Evolutionary conservation across 139 green algal genomes (phyloP).

Genomic region (Chlamydomonas schloesseri): DNA sequence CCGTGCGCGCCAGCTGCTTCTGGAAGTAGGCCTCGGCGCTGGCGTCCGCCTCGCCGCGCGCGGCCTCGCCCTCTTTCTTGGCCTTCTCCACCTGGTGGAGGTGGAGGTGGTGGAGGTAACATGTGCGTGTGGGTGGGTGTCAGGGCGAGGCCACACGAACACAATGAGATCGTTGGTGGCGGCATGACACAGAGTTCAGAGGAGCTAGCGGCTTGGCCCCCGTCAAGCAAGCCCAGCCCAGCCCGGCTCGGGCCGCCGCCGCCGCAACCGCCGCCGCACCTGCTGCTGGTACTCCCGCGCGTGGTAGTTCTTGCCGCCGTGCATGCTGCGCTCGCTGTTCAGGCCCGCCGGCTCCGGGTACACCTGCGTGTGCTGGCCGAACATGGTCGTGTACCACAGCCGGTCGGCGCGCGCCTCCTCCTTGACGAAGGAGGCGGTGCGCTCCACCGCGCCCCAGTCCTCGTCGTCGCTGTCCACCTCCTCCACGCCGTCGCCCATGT

Average conservation of each 20-base stretch:
- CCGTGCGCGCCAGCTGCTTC: not conserved
- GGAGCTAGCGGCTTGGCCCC: too few relatives aligned
- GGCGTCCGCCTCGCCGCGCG: not conserved
- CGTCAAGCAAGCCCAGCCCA: too few relatives aligned
- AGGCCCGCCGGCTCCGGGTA: not conserved
- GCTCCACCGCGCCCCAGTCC: not conserved
- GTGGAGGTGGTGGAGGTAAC: too few relatives aligned
- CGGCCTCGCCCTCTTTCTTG: not conserved
- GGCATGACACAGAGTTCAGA: too few relatives aligned
- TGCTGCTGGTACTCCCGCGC: too few relatives aligned
- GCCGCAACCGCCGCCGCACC: too few relatives aligned
- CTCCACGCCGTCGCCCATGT: not conserved
- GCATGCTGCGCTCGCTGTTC: too few relatives aligned
- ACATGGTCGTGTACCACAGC: not conserved
- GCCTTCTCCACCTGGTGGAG: not conserved
- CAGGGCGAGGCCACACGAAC: too few relatives aligned
- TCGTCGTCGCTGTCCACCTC: not conserved
- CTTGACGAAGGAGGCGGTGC: not conserved
- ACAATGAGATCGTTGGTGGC: too few relatives aligned
- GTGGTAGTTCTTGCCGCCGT: too few relatives aligned
- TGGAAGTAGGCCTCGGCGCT: not conserved
- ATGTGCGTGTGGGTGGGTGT: too few relatives aligned
- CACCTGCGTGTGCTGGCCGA: not conserved
- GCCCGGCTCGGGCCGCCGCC: too few relatives aligned
- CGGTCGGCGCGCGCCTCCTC: not conserved